Base-by-base conservation (phyloP, 2,329 filamentous ascomycete genomes). In the Tothia fuscella region DNA sequence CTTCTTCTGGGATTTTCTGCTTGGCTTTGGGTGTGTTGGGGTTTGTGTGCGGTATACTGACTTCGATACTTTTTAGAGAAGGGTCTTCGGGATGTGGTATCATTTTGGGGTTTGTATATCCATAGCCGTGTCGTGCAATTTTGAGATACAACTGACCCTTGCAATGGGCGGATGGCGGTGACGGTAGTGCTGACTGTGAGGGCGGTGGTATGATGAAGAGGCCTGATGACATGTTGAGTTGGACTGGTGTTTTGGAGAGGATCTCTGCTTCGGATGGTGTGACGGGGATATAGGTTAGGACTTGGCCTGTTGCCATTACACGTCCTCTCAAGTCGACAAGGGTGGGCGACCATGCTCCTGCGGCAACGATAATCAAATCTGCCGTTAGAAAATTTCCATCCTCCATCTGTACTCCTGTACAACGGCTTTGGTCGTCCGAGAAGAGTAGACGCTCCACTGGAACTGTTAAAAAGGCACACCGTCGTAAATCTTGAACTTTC, bases 291-390 rank as follows among this genome's bases (percentile, higher is more conserved):
- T 93, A 95, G 10, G 74, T 81, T 20, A 96, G 57, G 0, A 76
- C 74, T 53, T 96, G 89, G 12, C 85, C 89, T 0, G 86, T 93
- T 2, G 88, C 82, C 48, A 81, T 74, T 29, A 78, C 79, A 33
- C 82, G 74, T 20, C 85, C 84, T 35, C 78, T 69, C 1, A 95
- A 66, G 58, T 94, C 82, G 43, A 95, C 64, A 17, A 95, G 69
- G 2, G 74, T 71, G 2, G 79, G 74, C 2, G 83, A 85, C 88
- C 89, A 96, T 4, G 89, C 87, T 13, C 89, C 89, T 0, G 87
- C 78, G 0, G 89, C 87, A 2, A 93, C 70, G 42, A 95, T 68
- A 25, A 83, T 79, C 6, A 93, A 68, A 45, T 85, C 82, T 2
- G 82, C 83, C 3, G 61, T 63, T 5, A 85, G 48, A 7, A 56